phyloP scores from a whole-genome alignment of 2,329 filamentous ascomycete genomes.

The Cryphonectria radicalis region DNA sequence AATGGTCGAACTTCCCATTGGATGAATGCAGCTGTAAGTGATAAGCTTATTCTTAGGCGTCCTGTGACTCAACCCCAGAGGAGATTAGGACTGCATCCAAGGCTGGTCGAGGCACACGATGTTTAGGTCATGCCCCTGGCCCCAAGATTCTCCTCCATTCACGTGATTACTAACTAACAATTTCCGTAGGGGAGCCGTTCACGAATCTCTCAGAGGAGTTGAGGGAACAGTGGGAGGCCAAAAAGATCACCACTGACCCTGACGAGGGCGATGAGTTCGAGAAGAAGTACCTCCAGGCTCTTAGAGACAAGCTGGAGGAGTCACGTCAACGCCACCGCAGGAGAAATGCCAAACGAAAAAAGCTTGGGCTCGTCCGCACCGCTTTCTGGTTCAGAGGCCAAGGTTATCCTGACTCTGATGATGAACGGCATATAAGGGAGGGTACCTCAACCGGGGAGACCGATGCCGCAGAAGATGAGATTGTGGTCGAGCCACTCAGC shows the following conservation, averaged over 20 bases:
- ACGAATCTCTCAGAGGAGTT: slow-evolving; percentile 47
- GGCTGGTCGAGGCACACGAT: neutral
- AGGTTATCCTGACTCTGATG: slow-evolving; percentile 20
- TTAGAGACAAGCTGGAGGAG: slow-evolving; percentile 33
- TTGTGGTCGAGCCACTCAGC: slow-evolving; percentile 1
- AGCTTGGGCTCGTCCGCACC: slow-evolving; percentile 42
- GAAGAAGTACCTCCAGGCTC: slow-evolving; percentile 42
- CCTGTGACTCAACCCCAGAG: neutral
- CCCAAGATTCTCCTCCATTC: neutral
- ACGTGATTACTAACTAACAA: neutral
- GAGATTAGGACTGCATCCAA: neutral
- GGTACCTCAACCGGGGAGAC: neutral
- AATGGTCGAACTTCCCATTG: slow-evolving; percentile 65
- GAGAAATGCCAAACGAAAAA: slow-evolving; percentile 50
- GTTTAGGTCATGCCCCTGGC: neutral
- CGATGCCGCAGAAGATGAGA: neutral
- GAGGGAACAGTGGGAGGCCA: slow-evolving; percentile 48
- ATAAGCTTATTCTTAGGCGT: neutral
- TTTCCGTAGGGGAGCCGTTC: slow-evolving; percentile 47
- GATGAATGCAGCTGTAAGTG: slow-evolving; percentile 55
- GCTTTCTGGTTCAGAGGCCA: slow-evolving; percentile 38
- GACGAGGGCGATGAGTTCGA: slow-evolving; percentile 44
- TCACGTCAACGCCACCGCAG: slow-evolving; percentile 45
- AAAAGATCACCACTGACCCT: slow-evolving; percentile 42
- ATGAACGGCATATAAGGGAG: slow-evolving; percentile 5